A percentile compares a stretch with the other conserved stretches of the same genome.
Evolutionary conservation across 805 yeast species (phyloP).

Genomic region (Kurtzmaniella cleridarum): DNA sequence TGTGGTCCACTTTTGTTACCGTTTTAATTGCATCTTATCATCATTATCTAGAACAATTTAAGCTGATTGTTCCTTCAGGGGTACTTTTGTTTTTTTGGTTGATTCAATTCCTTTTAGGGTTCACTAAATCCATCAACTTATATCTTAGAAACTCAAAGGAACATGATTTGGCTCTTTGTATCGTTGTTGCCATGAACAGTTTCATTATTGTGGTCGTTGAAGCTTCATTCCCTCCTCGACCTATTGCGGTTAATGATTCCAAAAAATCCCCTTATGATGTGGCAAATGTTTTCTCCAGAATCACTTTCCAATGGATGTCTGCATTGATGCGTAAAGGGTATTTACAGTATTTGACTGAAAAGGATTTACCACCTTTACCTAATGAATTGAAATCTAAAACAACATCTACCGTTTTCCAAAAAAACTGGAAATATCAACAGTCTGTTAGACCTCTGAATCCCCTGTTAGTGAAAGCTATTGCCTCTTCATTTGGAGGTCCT

Average conservation of each 20-base stretch:
- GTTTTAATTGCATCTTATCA: constrained; percentile 48
- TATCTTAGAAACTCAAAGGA: constrained; percentile 27
- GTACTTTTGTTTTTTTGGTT: constrained; percentile 74
- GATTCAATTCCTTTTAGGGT: constrained; percentile 43
- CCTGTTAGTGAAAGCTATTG: constrained; percentile 56
- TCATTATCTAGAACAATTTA: constrained; percentile 68
- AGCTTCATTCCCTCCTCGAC: constrained; percentile 27
- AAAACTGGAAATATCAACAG: constrained; percentile 56
- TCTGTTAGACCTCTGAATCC: constrained; percentile 22
- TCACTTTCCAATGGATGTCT: constrained; percentile 91
- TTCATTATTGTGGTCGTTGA: constrained; percentile 42
- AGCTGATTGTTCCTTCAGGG: constrained; percentile 61
- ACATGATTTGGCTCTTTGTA: constrained; percentile 18
- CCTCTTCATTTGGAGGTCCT: constrained; percentile 70
- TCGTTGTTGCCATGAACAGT: constrained; percentile 33
- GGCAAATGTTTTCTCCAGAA: constrained; percentile 67
- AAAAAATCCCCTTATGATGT: constrained; percentile 40
- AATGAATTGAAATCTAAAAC: constrained; percentile 50
- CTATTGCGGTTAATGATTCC: constrained; percentile 17
- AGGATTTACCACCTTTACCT: constrained; percentile 81
- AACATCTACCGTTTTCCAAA: constrained; percentile 45
- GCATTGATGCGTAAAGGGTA: constrained; percentile 77
- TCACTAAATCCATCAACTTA: constrained; percentile 39
- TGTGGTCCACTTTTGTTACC: constrained; percentile 31
- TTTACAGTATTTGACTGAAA: constrained; percentile 44